These are phyloP conservation scores for Teunomyces stri DNA, from an alignment of 805 yeast genomes.

Conservation along the genomic window DNA sequence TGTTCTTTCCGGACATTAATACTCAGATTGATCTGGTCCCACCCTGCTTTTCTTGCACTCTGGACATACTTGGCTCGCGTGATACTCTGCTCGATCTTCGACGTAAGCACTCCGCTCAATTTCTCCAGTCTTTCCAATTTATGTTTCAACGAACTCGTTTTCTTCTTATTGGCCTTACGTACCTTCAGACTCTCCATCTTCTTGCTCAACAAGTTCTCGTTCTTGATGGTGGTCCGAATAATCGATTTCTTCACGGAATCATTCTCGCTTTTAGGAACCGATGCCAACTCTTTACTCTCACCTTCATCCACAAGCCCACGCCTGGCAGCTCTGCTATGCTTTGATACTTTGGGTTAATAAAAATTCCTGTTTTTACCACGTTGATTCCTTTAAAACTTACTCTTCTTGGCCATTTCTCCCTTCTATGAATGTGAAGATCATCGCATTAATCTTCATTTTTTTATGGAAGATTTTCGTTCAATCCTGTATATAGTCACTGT, in stretches of 20 bases:
- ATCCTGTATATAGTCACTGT: conserved; percentile 8
- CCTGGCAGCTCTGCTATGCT: conserved; percentile 76
- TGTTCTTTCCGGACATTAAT: conserved; percentile 27
- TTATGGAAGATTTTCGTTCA: no score
- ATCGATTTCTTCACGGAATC: conserved; percentile 62
- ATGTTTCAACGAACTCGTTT: conserved; percentile 27
- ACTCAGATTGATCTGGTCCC: conserved; percentile 64
- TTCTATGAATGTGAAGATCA: background rate
- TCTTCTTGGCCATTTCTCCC: conserved; percentile 41
- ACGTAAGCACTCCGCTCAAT: conserved; percentile 53
- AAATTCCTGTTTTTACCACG: conserved; percentile 2
- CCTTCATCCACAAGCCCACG: conserved; percentile 52
- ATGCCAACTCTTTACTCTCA: conserved; percentile 47
- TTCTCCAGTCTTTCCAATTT: conserved; percentile 50
- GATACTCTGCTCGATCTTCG: conserved; percentile 63
- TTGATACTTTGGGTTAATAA: conserved; percentile 45
- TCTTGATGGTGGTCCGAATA: conserved; percentile 64
- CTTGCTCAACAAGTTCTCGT: conserved; percentile 57
- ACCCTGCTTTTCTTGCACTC: conserved; percentile 61
- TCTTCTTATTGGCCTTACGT: conserved; percentile 30
- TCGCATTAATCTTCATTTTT: background rate
- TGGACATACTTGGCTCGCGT: conserved; percentile 63
- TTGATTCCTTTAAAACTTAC: conserved; percentile 22
- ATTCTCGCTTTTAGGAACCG: conserved; percentile 57
- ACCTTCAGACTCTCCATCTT: conserved; percentile 47